Percentiles rank a stretch among this genome's conserved stretches.
Conservation (phyloP, 2,329 filamentous ascomycete species). For the Venturia pyrina region DNA sequence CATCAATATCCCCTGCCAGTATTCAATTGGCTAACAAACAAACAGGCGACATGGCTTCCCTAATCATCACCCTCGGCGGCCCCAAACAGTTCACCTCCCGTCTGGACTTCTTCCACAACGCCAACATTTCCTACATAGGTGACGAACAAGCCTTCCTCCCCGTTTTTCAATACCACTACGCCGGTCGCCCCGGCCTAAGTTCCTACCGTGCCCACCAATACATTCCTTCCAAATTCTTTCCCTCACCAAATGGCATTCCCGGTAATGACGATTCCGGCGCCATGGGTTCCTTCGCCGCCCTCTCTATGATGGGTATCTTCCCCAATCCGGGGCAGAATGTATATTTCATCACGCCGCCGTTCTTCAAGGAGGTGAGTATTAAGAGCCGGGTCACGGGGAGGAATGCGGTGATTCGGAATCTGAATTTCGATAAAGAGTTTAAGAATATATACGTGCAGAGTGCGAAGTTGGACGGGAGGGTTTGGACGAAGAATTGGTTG, state of each 20-base stretch:
- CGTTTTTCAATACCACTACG: slow-evolving; percentile 37
- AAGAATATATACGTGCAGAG: slow-evolving; percentile 35
- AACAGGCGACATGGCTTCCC: slow-evolving; percentile 16
- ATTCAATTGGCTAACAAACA: background rate
- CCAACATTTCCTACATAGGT: slow-evolving; percentile 34
- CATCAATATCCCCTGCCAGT: background rate
- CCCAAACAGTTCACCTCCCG: slow-evolving; percentile 29
- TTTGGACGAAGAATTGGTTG: slow-evolving; percentile 36
- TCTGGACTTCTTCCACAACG: slow-evolving; percentile 35
- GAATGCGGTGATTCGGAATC: slow-evolving; percentile 30
- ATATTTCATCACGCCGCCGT: slow-evolving; percentile 38
- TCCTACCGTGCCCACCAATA: slow-evolving; percentile 33
- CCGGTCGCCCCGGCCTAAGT: slow-evolving; percentile 32
- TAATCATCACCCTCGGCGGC: slow-evolving; percentile 33
- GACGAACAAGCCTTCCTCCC: slow-evolving; percentile 39
- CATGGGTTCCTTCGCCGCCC: slow-evolving; percentile 35
- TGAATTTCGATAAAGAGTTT: slow-evolving; percentile 33
- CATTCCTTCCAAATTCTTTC: slow-evolving; percentile 35
- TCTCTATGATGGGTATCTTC: slow-evolving; percentile 36
- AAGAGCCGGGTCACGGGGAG: slow-evolving; percentile 30
- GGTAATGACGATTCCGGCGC: slow-evolving; percentile 39
- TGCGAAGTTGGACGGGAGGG: slow-evolving; percentile 32
- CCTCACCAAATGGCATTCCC: slow-evolving; percentile 30
- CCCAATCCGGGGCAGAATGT: slow-evolving; percentile 39
- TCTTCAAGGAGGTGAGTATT: slow-evolving; percentile 33